These are phyloP conservation scores for Pichia nakasei DNA, from an alignment of 805 yeast genomes.

Conservation along the genomic window DNA sequence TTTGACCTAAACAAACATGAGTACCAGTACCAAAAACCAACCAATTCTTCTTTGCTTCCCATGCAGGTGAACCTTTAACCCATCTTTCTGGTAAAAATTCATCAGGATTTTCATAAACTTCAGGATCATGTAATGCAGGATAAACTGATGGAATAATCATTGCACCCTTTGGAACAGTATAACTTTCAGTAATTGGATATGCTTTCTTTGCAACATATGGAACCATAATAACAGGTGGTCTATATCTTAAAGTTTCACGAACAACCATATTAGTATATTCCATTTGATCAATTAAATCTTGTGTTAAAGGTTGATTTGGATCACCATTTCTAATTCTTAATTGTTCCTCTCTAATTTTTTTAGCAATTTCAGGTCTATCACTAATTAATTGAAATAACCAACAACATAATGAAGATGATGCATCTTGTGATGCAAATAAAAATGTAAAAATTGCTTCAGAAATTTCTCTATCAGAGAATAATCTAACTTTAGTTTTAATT, in stretches of 20 bases:
- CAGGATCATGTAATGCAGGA: constrained; percentile 96
- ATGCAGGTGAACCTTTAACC: constrained; percentile 69
- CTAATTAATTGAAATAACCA: constrained; percentile 97
- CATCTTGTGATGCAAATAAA: constrained; percentile 96
- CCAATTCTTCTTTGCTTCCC: constrained; percentile 81
- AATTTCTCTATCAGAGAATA: constrained; percentile 82
- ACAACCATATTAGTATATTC: constrained; percentile 83
- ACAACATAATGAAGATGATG: constrained; percentile 92
- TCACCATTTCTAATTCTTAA: constrained; percentile 72
- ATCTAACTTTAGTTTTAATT: constrained; percentile 54
- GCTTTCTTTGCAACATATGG: constrained; percentile 87
- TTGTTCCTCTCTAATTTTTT: constrained; percentile 88
- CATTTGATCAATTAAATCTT: constrained; percentile 81
- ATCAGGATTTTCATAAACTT: constrained; percentile 91
- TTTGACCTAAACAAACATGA: constrained; percentile 92
- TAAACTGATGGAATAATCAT: constrained; percentile 95
- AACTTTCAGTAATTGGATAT: constrained; percentile 74
- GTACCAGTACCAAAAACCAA: constrained; percentile 96
- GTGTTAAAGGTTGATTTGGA: constrained; percentile 47
- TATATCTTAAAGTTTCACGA: constrained; percentile 82
- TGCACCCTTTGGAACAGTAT: constrained; percentile 93
- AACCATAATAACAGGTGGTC: constrained; percentile 98
- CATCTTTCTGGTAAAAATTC: constrained; percentile 95
- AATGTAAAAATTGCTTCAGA: constrained; percentile 96
- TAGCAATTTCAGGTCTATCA: constrained; percentile 87